phyloP scores from a whole-genome alignment of 176 grass and related monocot genomes.

The Stipa capillata region DNA sequence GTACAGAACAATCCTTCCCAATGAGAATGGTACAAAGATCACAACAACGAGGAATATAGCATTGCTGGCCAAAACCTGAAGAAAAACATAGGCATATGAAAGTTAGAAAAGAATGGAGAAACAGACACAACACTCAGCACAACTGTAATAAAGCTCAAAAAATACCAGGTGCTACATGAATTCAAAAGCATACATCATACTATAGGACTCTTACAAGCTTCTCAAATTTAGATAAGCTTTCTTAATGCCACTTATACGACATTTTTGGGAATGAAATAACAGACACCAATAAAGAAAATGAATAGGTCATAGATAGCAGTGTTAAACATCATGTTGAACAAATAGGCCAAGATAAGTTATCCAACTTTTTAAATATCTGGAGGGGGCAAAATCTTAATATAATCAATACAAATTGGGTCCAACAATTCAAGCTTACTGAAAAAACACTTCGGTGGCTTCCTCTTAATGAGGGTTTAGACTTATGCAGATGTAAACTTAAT shows the following conservation, averaged over 20 bases:
- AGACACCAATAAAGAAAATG: neutral
- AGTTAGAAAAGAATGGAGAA: neutral
- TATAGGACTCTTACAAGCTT: neutral
- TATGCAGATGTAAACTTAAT: neutral
- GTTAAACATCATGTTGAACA: neutral
- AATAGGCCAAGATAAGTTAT: too few species aligned
- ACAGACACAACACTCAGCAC: neutral
- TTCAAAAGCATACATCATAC: neutral
- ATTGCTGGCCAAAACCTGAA: conserved; percentile 97
- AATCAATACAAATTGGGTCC: neutral
- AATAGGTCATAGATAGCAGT: neutral
- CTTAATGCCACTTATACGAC: neutral
- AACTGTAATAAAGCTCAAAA: neutral
- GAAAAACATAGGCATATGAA: conserved; percentile 7
- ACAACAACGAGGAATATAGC: conserved; percentile 96
- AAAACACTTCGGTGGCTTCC: neutral
- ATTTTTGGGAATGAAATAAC: neutral
- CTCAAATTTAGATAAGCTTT: neutral
- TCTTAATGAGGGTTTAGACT: neutral
- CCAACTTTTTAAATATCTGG: neutral
- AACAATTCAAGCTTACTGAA: neutral
- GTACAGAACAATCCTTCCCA: conserved; percentile 85
- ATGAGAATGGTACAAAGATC: conserved; percentile 90
- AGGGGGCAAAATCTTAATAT: neutral
- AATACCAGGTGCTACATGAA: neutral